Evolutionary conservation across 768 basidiomycete genomes (phyloP), one percentile per base, ranked within the genome.

Genomic region (Pleurotus tuoliensis): DNA sequence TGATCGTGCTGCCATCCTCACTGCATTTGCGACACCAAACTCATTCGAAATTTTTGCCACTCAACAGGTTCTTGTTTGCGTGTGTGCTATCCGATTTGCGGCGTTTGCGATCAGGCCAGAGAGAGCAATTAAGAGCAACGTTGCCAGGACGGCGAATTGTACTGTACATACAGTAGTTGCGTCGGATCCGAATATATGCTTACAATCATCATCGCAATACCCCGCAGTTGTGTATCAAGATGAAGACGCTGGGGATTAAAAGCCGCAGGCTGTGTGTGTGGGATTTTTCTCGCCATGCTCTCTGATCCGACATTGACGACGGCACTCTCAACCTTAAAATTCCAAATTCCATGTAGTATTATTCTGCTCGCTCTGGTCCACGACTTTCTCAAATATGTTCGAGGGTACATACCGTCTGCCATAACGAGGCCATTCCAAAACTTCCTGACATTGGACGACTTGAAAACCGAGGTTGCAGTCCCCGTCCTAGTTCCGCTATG

Each of bases 401-500:
- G 56, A 13, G 34, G 3, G 24, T 40, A 16, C 11, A 46, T 65
- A 15, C 70, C 76, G 30, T 51, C 44, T 9, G 18, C 62, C 45
- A 27, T 75, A 22, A 63, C 66, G 46, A 64, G 69, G 24, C 83
- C 83, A 1, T 83, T 84, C 60, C 65, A 68, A 18, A 78, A 79
- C 66, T 86, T 85, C 61, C 64, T 86, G 53, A 71, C 71, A 8
- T 65, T 85, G n/a, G 69, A 71, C 39, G 77, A 76, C 46, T 66
- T 76, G 16, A 67, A 68, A 16, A 56, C 37, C 61, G 68, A 40
- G 62, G 62, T 27, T 60, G 59, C 56, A 58, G 30, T 12, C 30
- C 30, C 30, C 30, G 30, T 34, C 30, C 30, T 34, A 34, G 64
- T 37, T 64, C 67, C 3, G 58, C 63, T 16, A 41, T 63, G 66